Base-by-base conservation (phyloP, 1,139 yeast species). In the Lodderomyces jiufengensis region DNA sequence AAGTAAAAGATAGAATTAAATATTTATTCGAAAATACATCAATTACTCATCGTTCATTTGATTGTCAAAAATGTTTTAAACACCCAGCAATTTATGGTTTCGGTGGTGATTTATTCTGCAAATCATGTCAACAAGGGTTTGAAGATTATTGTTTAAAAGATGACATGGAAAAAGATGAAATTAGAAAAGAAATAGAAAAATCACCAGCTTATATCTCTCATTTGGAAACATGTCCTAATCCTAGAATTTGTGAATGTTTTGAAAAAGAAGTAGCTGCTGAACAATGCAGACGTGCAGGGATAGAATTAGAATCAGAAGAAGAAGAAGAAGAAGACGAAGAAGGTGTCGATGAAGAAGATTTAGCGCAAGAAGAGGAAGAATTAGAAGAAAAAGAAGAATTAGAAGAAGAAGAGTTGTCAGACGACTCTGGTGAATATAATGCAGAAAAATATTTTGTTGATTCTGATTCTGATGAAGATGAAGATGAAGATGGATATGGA, bases 401-500 rank as follows among this genome's bases (percentile, higher is more conserved):
- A n/a, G n/a, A n/a, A n/a, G n/a, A n/a, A n/a, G n/a, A n/a, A n/a
- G n/a, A n/a, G n/a, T n/a, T n/a, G n/a, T n/a, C n/a, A n/a, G n/a
- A n/a, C n/a, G n/a, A n/a, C n/a, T n/a, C n/a, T 14, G 33, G 9
- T 5, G 33, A 16, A 12, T 11, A 10, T 15, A 18, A 30, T 12
- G 18, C 4, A 14, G 36, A 32, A 11, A 26, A 18, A 12, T 12
- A 30, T 20, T 20, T 20, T 12, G 26, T 22, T 9, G 33, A 32
- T 11, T 23, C 18, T 7, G 34, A 32, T 12, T 42, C 33, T 9
- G 41, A 38, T 6, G 34, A 24, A 10, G 39, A 37, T n/a, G 29
- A 15, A 12, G 44, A 41, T 11, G 39, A 37, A 12, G 39, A 29
- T 14, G 12, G 26, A 4, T 27, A 14, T 27, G 21, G 29, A 9